Evolutionary conservation across 2,329 filamentous ascomycete species (phyloP).

Genomic region (Botryotinia narcissicola): DNA sequence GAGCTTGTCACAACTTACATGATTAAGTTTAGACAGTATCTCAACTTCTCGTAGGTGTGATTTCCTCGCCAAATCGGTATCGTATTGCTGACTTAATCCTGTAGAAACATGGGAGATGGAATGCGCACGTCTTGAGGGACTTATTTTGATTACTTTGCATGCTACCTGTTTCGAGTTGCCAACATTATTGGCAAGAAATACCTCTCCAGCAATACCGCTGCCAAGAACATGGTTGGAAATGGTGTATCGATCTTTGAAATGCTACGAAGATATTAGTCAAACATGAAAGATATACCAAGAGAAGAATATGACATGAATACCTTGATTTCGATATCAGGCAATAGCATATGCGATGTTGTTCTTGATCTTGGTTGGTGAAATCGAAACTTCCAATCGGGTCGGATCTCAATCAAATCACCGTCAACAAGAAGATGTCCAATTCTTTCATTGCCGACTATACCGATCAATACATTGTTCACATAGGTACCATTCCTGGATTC

Average conservation of each 20-base stretch:
- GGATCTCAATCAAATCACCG: conserved; percentile 49
- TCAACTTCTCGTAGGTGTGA: conserved; percentile 50
- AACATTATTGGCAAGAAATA: conserved; percentile 54
- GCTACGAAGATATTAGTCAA: conserved; percentile 34
- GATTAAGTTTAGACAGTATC: conserved; percentile 52
- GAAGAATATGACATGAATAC: conserved; percentile 27
- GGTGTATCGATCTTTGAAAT: conserved; percentile 48
- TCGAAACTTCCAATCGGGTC: conserved; percentile 41
- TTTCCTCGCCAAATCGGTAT: conserved; percentile 35
- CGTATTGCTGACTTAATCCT: neutral
- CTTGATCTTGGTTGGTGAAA: conserved; percentile 36
- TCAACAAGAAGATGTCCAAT: conserved; percentile 49
- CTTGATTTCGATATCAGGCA: conserved; percentile 40
- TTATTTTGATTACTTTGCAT: conserved; percentile 63
- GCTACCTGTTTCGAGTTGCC: conserved; percentile 58
- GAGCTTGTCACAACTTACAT: conserved; percentile 44
- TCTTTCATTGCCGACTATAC: conserved; percentile 39
- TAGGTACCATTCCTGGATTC: conserved; percentile 54
- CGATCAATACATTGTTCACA: conserved; percentile 49
- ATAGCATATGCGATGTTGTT: conserved; percentile 21
- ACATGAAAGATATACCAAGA: neutral
- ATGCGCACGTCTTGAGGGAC: conserved; percentile 23
- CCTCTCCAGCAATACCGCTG: conserved; percentile 50
- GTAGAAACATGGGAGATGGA: neutral
- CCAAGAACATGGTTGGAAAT: conserved; percentile 53